Conservation (phyloP, 179 eudicot species). For the Nepenthes alata region DNA sequence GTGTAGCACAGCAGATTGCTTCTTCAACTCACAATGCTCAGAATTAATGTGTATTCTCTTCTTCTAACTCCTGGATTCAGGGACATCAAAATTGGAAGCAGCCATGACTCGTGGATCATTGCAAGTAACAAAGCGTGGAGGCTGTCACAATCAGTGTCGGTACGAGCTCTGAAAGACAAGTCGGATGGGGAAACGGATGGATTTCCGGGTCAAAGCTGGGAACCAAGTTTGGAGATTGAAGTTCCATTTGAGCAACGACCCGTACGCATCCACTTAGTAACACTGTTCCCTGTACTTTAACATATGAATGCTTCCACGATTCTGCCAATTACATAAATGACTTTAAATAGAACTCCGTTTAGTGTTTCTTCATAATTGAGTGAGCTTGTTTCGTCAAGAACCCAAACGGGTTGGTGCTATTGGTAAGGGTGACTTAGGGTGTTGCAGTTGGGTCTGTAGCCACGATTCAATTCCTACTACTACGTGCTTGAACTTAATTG, state of each 20-base stretch:
- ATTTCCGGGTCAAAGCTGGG: conserved; percentile 76
- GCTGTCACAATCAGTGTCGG: conserved; percentile 15
- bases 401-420: too few species aligned
- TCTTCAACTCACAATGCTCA: too few species aligned
- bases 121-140: conserved; percentile 16
- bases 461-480: too few species aligned
- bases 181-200: conserved; percentile 53
- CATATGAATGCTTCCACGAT: too few species aligned
- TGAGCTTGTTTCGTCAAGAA: too few species aligned
- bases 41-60: conserved; percentile 30
- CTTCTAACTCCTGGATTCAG: conserved; percentile 31
- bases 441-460: too few species aligned
- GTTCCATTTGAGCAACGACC: conserved; percentile 96
- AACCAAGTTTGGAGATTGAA: conserved; percentile 77
- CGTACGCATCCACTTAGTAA: conserved; percentile 33
- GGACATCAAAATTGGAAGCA: conserved; percentile 23
- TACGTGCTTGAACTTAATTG: too few species aligned
- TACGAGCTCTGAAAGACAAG: conserved; percentile 61
- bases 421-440: too few species aligned
- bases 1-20: background rate
- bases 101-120: conserved; percentile 29
- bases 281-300: background rate
- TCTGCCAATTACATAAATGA: too few species aligned
- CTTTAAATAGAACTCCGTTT: background rate
- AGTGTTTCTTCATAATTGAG: too few species aligned